Conservation (phyloP, 768 basidiomycete genomes). For the Leccinum fibrillosum region DNA sequence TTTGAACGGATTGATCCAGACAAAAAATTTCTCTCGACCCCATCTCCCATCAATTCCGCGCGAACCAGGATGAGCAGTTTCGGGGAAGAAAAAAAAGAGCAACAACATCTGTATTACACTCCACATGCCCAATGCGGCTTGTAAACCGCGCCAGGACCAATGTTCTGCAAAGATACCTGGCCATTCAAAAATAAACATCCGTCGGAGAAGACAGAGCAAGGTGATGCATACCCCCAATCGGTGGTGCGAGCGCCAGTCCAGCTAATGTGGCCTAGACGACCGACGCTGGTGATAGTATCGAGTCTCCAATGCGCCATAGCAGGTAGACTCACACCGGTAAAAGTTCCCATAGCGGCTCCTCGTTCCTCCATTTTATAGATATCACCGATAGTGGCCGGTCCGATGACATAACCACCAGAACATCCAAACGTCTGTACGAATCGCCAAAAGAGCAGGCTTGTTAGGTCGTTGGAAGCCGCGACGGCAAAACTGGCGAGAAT, state of each 20-base stretch:
- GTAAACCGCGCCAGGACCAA: conserved; percentile 64
- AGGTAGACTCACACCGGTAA: conserved; percentile 41
- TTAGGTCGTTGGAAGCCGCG: conserved; percentile 40
- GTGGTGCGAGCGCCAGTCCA: conserved; percentile 60
- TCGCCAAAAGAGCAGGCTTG: conserved; percentile 54
- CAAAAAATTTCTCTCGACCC: conserved; percentile 22
- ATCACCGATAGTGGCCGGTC: conserved; percentile 60
- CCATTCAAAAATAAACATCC: neutral
- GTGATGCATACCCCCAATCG: conserved; percentile 44
- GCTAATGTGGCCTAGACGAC: conserved; percentile 42
- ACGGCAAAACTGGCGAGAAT: conserved; percentile 61
- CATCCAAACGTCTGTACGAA: conserved; percentile 66
- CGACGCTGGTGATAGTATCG: neutral
- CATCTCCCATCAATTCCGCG: conserved; percentile 49
- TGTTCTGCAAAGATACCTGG: conserved; percentile 52
- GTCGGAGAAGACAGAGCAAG: neutral
- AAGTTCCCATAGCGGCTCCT: conserved; percentile 57
- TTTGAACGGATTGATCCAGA: conserved; percentile 58
- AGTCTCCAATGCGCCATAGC: neutral
- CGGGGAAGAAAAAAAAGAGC: conserved; percentile 51
- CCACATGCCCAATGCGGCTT: conserved; percentile 41
- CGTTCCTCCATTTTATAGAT: conserved; percentile 65
- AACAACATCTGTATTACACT: conserved; percentile 39
- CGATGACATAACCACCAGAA: conserved; percentile 54
- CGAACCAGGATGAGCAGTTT: conserved; percentile 61